phyloP scores from a whole-genome alignment of 495 filamentous ascomycete genomes.

The Cryomyces antarcticus region DNA sequence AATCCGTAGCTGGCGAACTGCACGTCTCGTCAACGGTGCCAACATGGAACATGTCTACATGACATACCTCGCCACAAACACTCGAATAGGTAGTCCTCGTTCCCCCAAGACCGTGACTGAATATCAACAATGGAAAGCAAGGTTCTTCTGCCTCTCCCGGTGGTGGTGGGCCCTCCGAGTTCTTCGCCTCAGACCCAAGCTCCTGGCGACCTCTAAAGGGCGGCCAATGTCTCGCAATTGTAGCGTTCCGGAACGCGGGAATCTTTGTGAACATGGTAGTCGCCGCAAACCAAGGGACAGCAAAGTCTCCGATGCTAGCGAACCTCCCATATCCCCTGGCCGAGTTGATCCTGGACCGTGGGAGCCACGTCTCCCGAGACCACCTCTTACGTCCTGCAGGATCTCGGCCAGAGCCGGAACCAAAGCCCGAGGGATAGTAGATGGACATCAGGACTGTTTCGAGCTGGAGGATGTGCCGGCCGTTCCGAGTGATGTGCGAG shows the following conservation, averaged over 20 bases:
- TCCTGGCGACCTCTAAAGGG: conserved; percentile 10
- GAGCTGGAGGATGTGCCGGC: conserved; percentile 15
- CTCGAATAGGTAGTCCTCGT: conserved; percentile 22
- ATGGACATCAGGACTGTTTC: conserved; percentile 22
- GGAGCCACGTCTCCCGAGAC: conserved; percentile 33
- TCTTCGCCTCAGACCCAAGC: conserved; percentile 13
- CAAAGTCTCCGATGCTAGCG: conserved; percentile 22
- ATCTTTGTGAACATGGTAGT: conserved; percentile 37
- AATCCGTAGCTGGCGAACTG: conserved; percentile 26
- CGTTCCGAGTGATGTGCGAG: conserved; percentile 18
- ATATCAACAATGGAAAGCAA: conserved; percentile 22
- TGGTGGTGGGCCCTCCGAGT: conserved; percentile 9
- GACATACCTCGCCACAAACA: conserved; percentile 18
- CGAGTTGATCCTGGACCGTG: conserved; percentile 24
- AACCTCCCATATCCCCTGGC: conserved; percentile 34
- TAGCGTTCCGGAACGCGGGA: conserved; percentile 33
- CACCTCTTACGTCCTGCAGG: conserved; percentile 16
- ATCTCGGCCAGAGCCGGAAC: conserved; percentile 5
- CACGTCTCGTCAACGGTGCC: not conserved
- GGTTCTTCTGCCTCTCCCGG: conserved; percentile 14
- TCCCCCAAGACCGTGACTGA: conserved; percentile 27
- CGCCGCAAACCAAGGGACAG: conserved; percentile 24
- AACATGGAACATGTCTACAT: not conserved
- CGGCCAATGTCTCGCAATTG: conserved; percentile 23
- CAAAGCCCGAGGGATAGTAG: conserved; percentile 18